These are phyloP conservation scores for Tolypocladium pustulatum DNA, from an alignment of 2,329 filamentous ascomycete genomes.

Conservation along the genomic window DNA sequence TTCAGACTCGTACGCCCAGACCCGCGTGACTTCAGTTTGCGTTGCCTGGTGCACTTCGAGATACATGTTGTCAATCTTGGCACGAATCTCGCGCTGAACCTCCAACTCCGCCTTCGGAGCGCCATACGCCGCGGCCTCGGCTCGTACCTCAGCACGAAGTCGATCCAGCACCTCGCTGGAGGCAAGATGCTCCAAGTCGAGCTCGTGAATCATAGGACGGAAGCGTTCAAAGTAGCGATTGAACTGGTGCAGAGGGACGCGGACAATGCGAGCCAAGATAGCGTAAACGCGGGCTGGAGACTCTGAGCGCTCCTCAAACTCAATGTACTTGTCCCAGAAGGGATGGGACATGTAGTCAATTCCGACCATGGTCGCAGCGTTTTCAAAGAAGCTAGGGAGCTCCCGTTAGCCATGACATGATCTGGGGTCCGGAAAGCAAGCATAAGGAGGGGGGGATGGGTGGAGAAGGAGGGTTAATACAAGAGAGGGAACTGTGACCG, in stretches of 20 bases:
- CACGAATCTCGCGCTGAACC: slow-evolving; percentile 70
- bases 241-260: slow-evolving; percentile 93
- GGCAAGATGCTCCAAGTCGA: slow-evolving; percentile 64
- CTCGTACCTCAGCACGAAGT: slow-evolving; percentile 62
- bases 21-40: slow-evolving; percentile 79
- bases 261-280: slow-evolving; percentile 71
- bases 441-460: slow-evolving; percentile 4
- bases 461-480: slow-evolving; percentile 47
- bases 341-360: slow-evolving; percentile 90
- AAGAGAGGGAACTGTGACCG: slow-evolving; percentile 32
- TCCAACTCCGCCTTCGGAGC: slow-evolving; percentile 57
- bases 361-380: slow-evolving; percentile 73
- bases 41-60: slow-evolving; percentile 72
- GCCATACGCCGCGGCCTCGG: slow-evolving; percentile 45
- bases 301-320: slow-evolving; percentile 88
- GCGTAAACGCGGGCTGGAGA: slow-evolving; percentile 75
- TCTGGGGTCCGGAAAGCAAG: slow-evolving; percentile 1
- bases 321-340: slow-evolving; percentile 98
- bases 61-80: slow-evolving; percentile 70
- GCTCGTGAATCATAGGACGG: slow-evolving; percentile 61
- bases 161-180: slow-evolving; percentile 55
- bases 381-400: slow-evolving; percentile 76
- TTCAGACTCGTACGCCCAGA: slow-evolving; percentile 90
- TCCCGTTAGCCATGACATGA: slow-evolving; percentile 14
- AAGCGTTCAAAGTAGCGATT: slow-evolving; percentile 90